Base-by-base conservation (phyloP, 192 early-diverging fungal species). In the Podochytrium sp. region DNA sequence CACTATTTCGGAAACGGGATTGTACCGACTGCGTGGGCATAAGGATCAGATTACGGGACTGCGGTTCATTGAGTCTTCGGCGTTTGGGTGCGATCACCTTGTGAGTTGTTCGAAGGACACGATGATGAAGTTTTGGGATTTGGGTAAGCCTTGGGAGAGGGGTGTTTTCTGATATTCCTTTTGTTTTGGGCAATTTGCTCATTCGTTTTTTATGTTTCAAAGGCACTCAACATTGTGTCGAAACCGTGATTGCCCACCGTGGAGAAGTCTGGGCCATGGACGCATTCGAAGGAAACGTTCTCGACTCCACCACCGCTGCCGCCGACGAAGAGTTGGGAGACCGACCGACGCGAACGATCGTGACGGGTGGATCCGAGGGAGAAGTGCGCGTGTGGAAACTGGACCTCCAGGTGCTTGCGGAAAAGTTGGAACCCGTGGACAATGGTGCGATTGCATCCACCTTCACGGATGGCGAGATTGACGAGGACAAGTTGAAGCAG, bases 51-150 rank as follows among this genome's bases (percentile, higher is more conserved):
- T 99, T 43, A 96, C 97, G 29, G 77, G 83, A 7, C 76, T 96
- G 4, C 68, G 66, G 0, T 96, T 96, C 75, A 70, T 96, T 25
- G 68, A 76, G 27, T 41, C 47, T 34, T 65, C 47, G 7, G 49
- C 7, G 23, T 56, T 56, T 69, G 74, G 55, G 27, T 70, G 83
- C 65, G 74, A 86, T 62, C 85, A 95, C 64, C 64, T 99, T 70
- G 68, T 99, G 34, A 95, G 92, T n/a, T 84, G 88, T 53, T 96
- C 95, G 65, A 99, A 98, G 79, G 97, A 99, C 78, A 94, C 97
- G 12, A 86, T 98, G 75, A 76, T 99, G 38, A 99, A 99, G 81
- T 79, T 97, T 57, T 99, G 97, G 97, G 97, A 99, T 79, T 81
- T 98, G 39, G 84, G 89, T 65, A 43, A 7, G 60, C 18, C 14